Conservation (phyloP, 129 eudicot genomes). For the Ambrosia trifida region DNA sequence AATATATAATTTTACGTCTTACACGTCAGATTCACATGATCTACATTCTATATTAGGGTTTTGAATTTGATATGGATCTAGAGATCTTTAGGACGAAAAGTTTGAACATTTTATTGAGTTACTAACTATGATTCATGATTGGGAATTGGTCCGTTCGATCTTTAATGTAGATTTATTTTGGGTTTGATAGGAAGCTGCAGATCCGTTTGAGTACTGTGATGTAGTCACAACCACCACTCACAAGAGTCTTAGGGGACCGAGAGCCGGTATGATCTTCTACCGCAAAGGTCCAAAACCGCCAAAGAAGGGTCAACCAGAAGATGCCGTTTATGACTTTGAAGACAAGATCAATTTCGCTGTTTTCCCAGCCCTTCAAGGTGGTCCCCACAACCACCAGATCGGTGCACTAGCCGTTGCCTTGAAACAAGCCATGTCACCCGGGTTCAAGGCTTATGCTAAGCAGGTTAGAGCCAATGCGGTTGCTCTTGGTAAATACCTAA, state of each 20-base stretch:
- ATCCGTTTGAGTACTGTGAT: conserved; percentile 96
- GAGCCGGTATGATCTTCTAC: conserved; percentile 99
- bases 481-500: conserved; percentile 82
- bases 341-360: conserved; percentile 98
- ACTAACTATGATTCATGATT: neutral
- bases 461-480: conserved; percentile 97
- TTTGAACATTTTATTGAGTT: neutral
- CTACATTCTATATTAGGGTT: neutral
- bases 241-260: conserved; percentile 96
- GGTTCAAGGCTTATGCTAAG: conserved; percentile 90
- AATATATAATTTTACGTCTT: neutral
- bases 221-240: conserved; percentile 98
- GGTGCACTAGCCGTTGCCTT: conserved; percentile 95
- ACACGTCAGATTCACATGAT: neutral
- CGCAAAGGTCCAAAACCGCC: conserved; percentile 92
- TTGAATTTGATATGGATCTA: conserved; percentile 14
- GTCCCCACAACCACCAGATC: conserved; percentile 98
- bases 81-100: neutral
- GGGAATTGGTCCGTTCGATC: neutral
- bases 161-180: neutral
- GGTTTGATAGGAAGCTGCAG: conserved; percentile 77
- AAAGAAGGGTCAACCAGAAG: conserved; percentile 97
- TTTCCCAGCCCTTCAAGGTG: conserved; percentile 98
- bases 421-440: conserved; percentile 85
- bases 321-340: conserved; percentile 88